Base-by-base conservation (phyloP, 169 alveolate species). In the Toxoplasma gondii region DNA sequence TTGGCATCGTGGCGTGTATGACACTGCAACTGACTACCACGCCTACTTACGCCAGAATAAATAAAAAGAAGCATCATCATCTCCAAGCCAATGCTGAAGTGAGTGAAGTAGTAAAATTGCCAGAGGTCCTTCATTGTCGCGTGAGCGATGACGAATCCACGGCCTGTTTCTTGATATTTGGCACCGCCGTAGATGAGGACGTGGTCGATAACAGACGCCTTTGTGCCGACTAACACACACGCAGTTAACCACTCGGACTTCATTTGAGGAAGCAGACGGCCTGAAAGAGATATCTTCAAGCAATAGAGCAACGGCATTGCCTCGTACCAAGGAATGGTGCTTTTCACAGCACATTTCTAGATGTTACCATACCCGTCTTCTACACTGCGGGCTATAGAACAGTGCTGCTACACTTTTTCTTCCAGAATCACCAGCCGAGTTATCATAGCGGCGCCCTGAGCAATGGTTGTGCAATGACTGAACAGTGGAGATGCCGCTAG, bases 161-260 rank as follows among this genome's bases (percentile, higher is more conserved):
- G 91, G 22, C 95, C 95, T 29, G 95, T 93, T 80, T 88, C 95
- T 87, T 93, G 94, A 58, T 93, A 93, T 69, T 78, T 88, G 64
- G 95, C 95, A n/a, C 95, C 95, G n/a, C 95, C 95, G 86, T 88
- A 88, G 34, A 93, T 88, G 27, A 93, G 67, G 39, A 88, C 93
- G 88, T 88, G 93, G 64, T 93, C 95, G 70, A 93, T 80, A 53
- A 88, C 92, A 58, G 93, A 88, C 16, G 95, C 95, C 49, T 88
- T 88, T 41, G 95, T 93, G 53, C 93, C 91, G 34, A 92, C 95
- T 93, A 91, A 69, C 53, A 88, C 36, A 49, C 45, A 78, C 49
- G 87, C 87, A 34, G 87, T 27, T 70, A 31, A 22, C 34, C 44
- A 16, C 88, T 9, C 29, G 58, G 58, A 49, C 0, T 69, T 69